Base-by-base conservation (phyloP, 345 rosid genomes). In the Eucalyptus pauciflora region DNA sequence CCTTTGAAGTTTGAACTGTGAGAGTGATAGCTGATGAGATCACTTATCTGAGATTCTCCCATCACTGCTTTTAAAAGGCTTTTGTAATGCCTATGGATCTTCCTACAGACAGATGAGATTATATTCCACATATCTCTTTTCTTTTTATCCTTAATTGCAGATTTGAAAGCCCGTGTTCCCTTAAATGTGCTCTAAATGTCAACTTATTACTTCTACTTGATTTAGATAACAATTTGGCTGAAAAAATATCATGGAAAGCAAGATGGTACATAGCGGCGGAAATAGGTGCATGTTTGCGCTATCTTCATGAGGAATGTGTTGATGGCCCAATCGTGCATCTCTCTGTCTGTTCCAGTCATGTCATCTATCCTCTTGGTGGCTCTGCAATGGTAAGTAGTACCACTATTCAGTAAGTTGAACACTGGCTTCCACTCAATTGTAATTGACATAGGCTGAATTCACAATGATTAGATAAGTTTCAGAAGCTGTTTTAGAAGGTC, bases 251-350 rank as follows among this genome's bases (percentile, higher is more conserved):
- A 50, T 94, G 94, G 95, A 91, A 87, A 89, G 92, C 92, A 45
- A 93, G 96, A 88, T 94, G 96, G 96, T 71, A 88, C 50, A 91
- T 90, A 27, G 95, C 95, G 7, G 54, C 88, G 50, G 94, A 93
- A 88, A 92, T 93, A 37, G 94, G 94, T 3, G 88, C 92, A 45
- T 88, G 95, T 89, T 85, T 94, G 89, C 89, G 92, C 50, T 93
- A 93, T 91, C 94, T 94, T 83, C 95, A 94, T 25, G 94, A 93
- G 54, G 94, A 94, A 85, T 93, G 95, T 67, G 90, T 88, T 54
- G 93, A 93, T 85, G 94, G 94, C 18, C 89, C 92, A 24, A 92
- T 94, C 50, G 89, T 91, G 90, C 96, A 93, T 86, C 94, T 81
- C 33, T 92, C 92, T 48, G 92, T 94, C 64, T 88, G 89, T 76